A percentile compares a stretch with the other conserved stretches of the same genome.
Evolutionary conservation across 208 protist species (phyloP).

Genomic region (Acanthamoeba lugdunensis): DNA sequence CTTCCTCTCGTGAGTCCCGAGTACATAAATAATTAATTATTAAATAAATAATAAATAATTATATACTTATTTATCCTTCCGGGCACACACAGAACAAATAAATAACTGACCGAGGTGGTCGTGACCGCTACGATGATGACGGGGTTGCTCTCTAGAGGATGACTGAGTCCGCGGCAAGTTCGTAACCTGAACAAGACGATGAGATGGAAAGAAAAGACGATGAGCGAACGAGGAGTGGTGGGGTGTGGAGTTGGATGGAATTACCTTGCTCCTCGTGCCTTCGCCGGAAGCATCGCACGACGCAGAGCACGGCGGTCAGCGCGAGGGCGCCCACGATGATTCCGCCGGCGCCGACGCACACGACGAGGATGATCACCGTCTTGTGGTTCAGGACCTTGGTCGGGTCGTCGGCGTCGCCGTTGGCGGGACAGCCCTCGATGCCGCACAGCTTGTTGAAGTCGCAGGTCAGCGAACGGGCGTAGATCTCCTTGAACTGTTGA

Average conservation of each 20-base stretch:
- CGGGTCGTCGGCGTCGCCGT: not conserved
- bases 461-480: not conserved
- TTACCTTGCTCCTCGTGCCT: conserved; percentile 23
- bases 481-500: conserved; percentile 6
- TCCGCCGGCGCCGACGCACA: not conserved
- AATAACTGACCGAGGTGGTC: not conserved
- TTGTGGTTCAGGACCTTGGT: not conserved
- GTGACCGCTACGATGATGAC: not conserved
- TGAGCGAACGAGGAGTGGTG: not conserved
- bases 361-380: not conserved
- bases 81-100: not conserved
- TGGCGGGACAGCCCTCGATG: not conserved
- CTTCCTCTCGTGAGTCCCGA: not conserved
- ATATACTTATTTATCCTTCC: not conserved
- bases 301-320: not conserved
- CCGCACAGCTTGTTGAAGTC: conserved; percentile 29
- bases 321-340: not conserved
- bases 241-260: not conserved
- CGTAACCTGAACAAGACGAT: not conserved
- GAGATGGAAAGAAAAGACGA: not conserved
- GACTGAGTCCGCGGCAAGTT: conserved; percentile 11
- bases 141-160: not conserved
- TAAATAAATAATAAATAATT: not conserved
- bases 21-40: not conserved
- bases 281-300: not conserved